These are phyloP conservation scores for Mycena sp. DNA, from an alignment of 1,284 basidiomycete species.

Conservation along the genomic window DNA sequence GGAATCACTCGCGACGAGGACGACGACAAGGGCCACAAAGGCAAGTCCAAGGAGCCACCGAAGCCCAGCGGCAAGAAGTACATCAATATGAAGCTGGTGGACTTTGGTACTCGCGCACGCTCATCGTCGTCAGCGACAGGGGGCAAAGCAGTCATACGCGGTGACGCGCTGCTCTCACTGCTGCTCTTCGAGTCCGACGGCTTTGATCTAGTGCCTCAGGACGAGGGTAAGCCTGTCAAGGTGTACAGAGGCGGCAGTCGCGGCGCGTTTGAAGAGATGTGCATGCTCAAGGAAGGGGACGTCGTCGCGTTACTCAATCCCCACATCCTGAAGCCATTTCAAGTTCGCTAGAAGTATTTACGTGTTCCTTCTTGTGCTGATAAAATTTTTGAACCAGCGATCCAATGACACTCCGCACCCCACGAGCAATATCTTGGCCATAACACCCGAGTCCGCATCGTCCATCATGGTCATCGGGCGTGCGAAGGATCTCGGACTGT, in stretches of 20 bases:
- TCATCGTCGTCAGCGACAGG: slow-evolving; percentile 61
- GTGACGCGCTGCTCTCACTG: slow-evolving; percentile 86
- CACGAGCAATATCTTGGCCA: slow-evolving; percentile 82
- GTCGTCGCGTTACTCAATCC: slow-evolving; percentile 94
- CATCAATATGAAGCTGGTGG: slow-evolving; percentile 87
- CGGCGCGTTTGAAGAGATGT: slow-evolving; percentile 91
- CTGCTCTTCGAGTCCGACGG: slow-evolving; percentile 90
- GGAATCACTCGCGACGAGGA: slow-evolving; percentile 60
- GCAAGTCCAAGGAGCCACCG: slow-evolving; percentile 43
- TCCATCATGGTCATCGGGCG: slow-evolving; percentile 88
- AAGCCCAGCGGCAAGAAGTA: slow-evolving; percentile 79
- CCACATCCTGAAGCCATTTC: slow-evolving; percentile 84
- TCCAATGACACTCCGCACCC: slow-evolving; percentile 74
- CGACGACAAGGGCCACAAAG: too few species aligned
- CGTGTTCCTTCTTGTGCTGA: background rate
- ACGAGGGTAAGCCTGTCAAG: slow-evolving; percentile 61
- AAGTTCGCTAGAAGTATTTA: slow-evolving; percentile 57
- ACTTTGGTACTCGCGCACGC: slow-evolving; percentile 72
- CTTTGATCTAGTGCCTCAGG: slow-evolving; percentile 61
- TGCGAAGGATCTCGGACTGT: slow-evolving; percentile 88
- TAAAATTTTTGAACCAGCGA: slow-evolving; percentile 45
- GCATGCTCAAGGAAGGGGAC: slow-evolving; percentile 87
- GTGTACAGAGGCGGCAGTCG: slow-evolving; percentile 88
- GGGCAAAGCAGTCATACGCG: slow-evolving; percentile 67
- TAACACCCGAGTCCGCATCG: slow-evolving; percentile 85